Conservation (phyloP, 108 stramenopile genomes). For the Phaeodactylum tricornutum region DNA sequence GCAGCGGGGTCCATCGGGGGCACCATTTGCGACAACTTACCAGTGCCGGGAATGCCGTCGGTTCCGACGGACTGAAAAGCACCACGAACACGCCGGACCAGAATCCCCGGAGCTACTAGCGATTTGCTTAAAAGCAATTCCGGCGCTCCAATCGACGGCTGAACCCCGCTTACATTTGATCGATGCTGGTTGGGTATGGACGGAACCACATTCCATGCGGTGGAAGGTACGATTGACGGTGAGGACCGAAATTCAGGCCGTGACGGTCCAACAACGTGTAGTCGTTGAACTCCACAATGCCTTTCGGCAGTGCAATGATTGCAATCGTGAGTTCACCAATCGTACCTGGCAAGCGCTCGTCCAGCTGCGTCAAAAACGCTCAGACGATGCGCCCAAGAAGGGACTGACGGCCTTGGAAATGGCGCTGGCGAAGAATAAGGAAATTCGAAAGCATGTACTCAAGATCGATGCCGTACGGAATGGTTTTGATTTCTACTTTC, state of each 20-base stretch:
- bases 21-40: conserved; percentile 29
- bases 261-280: conserved; percentile 87
- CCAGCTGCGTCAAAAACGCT: conserved; percentile 73
- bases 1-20: conserved; percentile 46
- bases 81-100: conserved; percentile 51
- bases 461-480: conserved; percentile 73
- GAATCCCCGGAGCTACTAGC: conserved; percentile 91
- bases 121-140: conserved; percentile 88
- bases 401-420: conserved; percentile 71
- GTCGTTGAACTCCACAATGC: conserved; percentile 80
- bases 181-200: conserved; percentile 96
- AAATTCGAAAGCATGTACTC: conserved; percentile 73
- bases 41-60: conserved; percentile 90
- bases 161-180: conserved; percentile 40
- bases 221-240: conserved; percentile 87
- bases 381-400: conserved; percentile 25
- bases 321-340: conserved; percentile 79
- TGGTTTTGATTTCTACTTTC: conserved; percentile 98
- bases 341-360: conserved; percentile 77
- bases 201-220: conserved; percentile 93
- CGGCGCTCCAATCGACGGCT: conserved; percentile 36
- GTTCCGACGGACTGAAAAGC: conserved; percentile 32
- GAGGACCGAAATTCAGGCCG: conserved; percentile 73
- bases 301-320: conserved; percentile 91
- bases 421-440: conserved; percentile 52